Evolutionary conservation across 306 rosid genomes (phyloP).

Genomic region (Adenanthera pavonina): DNA sequence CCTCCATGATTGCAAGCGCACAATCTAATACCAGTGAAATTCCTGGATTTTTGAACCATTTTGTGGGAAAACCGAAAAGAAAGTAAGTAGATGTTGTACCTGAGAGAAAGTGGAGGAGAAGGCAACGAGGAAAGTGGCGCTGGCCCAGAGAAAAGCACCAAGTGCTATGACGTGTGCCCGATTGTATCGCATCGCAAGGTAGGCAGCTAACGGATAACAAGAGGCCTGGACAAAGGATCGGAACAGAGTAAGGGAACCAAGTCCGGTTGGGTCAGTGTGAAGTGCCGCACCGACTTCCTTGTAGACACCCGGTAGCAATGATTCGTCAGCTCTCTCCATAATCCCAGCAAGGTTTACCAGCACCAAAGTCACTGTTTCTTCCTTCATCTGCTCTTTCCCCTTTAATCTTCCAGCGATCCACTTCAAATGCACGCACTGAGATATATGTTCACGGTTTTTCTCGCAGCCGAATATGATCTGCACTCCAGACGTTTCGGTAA

Average conservation of each 20-base stretch:
- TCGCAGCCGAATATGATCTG: not conserved
- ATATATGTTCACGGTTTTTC: not conserved
- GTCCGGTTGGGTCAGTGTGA: conserved; percentile 89
- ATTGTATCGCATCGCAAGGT: conserved; percentile 74
- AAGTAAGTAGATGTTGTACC: conserved; percentile 43
- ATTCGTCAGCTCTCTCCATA: conserved; percentile 95
- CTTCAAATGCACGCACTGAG: not conserved
- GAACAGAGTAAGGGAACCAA: conserved; percentile 80
- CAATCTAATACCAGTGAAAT: not conserved
- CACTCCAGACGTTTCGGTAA: not conserved
- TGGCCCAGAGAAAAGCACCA: conserved; percentile 92
- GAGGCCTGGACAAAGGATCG: conserved; percentile 78
- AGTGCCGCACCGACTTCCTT: conserved; percentile 89
- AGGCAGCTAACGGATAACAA: conserved; percentile 87
- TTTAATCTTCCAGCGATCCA: not conserved
- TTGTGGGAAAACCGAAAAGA: not conserved
- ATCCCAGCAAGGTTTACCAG: conserved; percentile 89
- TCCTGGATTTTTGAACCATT: not conserved
- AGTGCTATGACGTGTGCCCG: conserved; percentile 87
- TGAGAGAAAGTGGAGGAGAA: conserved; percentile 83
- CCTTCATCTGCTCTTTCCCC: conserved; percentile 52
- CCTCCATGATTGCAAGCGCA: not conserved
- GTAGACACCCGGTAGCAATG: conserved; percentile 80
- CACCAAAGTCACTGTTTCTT: conserved; percentile 67
- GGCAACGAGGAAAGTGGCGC: conserved; percentile 91